Conservation (phyloP, 768 basidiomycete species). For the Epithele typhae region DNA sequence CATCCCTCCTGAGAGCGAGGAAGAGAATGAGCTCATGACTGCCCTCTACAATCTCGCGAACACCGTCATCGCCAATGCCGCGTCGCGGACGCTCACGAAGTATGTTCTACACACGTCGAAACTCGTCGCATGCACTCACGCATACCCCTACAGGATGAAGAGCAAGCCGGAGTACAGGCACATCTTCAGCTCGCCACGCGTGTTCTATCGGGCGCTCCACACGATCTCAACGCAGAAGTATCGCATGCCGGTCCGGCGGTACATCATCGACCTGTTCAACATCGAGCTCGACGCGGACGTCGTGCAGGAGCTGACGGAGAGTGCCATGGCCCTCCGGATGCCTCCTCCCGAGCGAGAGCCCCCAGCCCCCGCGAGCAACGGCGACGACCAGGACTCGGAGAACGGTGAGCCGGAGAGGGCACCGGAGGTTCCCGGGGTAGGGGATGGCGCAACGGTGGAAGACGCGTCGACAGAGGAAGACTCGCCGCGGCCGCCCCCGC, state of each 20-base stretch:
- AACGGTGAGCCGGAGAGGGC: slow-evolving; percentile 5
- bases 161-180: slow-evolving; percentile 67
- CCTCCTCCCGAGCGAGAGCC: slow-evolving; percentile 4
- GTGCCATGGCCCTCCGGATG: slow-evolving; percentile 38
- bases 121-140: too few relatives aligned
- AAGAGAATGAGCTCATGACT: slow-evolving; percentile 80
- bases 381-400: slow-evolving; percentile 45
- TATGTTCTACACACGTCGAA: too few relatives aligned
- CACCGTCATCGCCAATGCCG: slow-evolving; percentile 91
- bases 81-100: slow-evolving; percentile 86
- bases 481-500: neutral
- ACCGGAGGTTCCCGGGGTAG: too few relatives aligned
- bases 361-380: slow-evolving; percentile 56
- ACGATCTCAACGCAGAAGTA: slow-evolving; percentile 88
- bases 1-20: slow-evolving; percentile 58
- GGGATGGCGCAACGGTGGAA: neutral
- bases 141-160: slow-evolving; percentile 68
- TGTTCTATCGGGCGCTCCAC: slow-evolving; percentile 83
- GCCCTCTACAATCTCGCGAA: slow-evolving; percentile 94
- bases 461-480: neutral
- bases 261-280: slow-evolving; percentile 90
- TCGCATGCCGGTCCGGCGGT: slow-evolving; percentile 87
- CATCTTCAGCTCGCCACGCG: slow-evolving; percentile 71
- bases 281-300: slow-evolving; percentile 67
- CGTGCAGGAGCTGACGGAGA: slow-evolving; percentile 49